Percentiles rank a stretch among this genome's conserved stretches.
Evolutionary conservation across 179 eudicot genomes (phyloP).

Genomic region (Silene noctiflora): DNA sequence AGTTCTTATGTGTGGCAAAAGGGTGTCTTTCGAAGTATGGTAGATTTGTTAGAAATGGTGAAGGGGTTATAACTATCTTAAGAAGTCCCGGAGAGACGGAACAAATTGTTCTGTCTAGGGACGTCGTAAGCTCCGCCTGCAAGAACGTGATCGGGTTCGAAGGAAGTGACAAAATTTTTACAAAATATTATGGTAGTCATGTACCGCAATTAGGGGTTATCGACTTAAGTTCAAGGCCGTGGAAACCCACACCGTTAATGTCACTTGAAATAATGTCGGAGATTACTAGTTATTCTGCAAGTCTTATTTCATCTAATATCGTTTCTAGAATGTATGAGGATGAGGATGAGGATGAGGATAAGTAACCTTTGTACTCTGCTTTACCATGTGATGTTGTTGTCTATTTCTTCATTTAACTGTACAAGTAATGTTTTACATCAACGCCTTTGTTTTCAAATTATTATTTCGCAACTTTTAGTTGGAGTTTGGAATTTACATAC

Average conservation of each 20-base stretch:
- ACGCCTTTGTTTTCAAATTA: too few relatives aligned
- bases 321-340: neutral
- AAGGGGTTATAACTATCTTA: neutral
- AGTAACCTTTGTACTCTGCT: too few relatives aligned
- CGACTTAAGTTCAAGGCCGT: neutral
- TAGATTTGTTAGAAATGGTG: neutral
- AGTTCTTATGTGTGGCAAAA: neutral
- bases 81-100: neutral
- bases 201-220: neutral
- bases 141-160: neutral
- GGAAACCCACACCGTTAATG: neutral
- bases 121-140: neutral
- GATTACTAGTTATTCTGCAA: neutral
- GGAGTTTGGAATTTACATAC: too few relatives aligned
- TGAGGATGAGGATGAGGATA: neutral
- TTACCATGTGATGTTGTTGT: too few relatives aligned
- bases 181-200: neutral
- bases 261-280: neutral
- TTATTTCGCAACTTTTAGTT: too few relatives aligned
- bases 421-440: too few relatives aligned
- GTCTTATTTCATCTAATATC: neutral
- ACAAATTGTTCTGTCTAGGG: neutral
- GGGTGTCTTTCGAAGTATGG: constrained; percentile 9
- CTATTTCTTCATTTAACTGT: too few relatives aligned
- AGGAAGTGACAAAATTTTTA: neutral